phyloP scores from a whole-genome alignment of 1,284 basidiomycete genomes.

The Polyporus tsugae region DNA sequence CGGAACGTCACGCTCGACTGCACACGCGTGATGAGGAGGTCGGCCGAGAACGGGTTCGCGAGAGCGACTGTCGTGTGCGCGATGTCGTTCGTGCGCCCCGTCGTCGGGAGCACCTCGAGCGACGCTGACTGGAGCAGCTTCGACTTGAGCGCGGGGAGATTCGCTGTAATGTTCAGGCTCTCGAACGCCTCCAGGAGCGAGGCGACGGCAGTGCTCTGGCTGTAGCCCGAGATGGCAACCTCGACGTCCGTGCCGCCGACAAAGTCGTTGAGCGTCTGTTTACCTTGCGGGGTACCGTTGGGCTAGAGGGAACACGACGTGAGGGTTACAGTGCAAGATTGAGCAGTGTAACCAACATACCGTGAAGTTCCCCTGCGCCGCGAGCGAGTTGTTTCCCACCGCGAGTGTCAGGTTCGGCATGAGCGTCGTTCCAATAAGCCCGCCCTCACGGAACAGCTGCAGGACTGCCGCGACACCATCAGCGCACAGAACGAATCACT shows the following conservation, averaged over 20 bases:
- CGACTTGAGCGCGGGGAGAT: constrained; percentile 69
- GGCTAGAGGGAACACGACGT: constrained; percentile 37
- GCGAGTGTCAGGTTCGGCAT: constrained; percentile 66
- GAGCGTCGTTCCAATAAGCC: constrained; percentile 62
- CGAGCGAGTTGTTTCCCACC: constrained; percentile 65
- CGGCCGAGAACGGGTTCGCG: constrained; percentile 74
- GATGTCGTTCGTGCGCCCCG: constrained; percentile 70
- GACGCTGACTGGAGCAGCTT: constrained; percentile 66
- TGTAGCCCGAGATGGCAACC: constrained; percentile 64
- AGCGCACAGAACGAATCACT: neutral
- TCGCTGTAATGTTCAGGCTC: constrained; percentile 64
- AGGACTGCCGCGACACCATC: constrained; percentile 40
- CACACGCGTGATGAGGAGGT: constrained; percentile 68
- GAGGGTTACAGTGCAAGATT: neutral
- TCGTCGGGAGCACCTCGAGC: constrained; percentile 70
- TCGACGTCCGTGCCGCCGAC: constrained; percentile 68
- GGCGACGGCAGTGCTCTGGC: constrained; percentile 65
- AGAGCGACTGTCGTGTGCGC: constrained; percentile 73
- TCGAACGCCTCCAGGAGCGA: constrained; percentile 73
- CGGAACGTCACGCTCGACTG: constrained; percentile 70
- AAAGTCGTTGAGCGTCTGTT: constrained; percentile 75
- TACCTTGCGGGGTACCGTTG: constrained; percentile 68
- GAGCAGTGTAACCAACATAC: constrained; percentile 41
- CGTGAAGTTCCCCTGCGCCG: constrained; percentile 57
- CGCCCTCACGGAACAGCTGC: constrained; percentile 62